phyloP scores from a whole-genome alignment of 2,329 filamentous ascomycete species.

The Bimuria novae-zelandiae region DNA sequence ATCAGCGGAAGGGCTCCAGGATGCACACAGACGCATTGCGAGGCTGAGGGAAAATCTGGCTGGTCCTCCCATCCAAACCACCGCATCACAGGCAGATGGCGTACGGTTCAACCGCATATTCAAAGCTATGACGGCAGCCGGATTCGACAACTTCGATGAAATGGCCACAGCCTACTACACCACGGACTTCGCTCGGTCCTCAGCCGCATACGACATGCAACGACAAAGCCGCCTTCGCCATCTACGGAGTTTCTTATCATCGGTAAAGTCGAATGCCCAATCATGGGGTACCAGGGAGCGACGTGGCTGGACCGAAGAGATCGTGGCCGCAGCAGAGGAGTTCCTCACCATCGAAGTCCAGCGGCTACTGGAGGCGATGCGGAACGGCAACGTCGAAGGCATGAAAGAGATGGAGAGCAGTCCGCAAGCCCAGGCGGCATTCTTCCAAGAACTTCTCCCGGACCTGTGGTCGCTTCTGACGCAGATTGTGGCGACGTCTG shows the following conservation, averaged over 20 bases:
- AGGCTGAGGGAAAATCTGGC: constrained; percentile 4
- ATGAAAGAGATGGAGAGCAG: constrained; percentile 2
- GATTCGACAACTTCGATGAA: constrained; percentile 9
- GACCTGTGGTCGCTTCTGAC: constrained; percentile 10
- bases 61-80: not conserved
- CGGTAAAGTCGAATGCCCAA: constrained; percentile 2
- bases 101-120: constrained; percentile 11
- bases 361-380: constrained; percentile 2
- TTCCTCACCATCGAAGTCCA: constrained; percentile 6
- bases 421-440: constrained; percentile 5
- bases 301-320: constrained; percentile 11
- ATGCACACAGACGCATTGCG: constrained; percentile 9
- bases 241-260: constrained; percentile 5
- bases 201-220: constrained; percentile 13
- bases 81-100: not conserved
- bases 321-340: constrained; percentile 8
- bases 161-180: constrained; percentile 10
- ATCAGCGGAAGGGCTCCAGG: not conserved
- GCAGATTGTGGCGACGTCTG: constrained; percentile 8
- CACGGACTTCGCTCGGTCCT: constrained; percentile 7
- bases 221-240: constrained; percentile 9
- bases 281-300: constrained; percentile 11
- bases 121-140: constrained; percentile 11
- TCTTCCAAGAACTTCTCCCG: constrained; percentile 10
- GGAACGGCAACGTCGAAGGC: not conserved